Evolutionary conservation across 768 basidiomycete species (phyloP), one percentile per base, ranked within the genome.

Genomic region (Lactifluus piperatus): DNA sequence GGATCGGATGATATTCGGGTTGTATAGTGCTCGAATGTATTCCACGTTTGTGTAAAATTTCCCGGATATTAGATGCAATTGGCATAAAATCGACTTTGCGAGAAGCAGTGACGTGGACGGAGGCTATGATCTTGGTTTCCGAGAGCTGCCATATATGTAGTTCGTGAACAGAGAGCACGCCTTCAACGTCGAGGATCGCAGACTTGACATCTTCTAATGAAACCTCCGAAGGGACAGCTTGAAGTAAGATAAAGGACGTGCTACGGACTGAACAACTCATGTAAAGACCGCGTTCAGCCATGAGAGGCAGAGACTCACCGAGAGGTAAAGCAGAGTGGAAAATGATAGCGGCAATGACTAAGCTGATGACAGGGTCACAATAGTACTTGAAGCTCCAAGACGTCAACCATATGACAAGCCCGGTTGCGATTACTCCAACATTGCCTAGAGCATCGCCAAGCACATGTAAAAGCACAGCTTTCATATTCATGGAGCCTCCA

Each of bases 61-160:
- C 81, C 57, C 94, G 80, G 63, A 99, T 95, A 44, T 86, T 82
- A 39, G 81, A 81, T 16, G 91, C 91, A 51, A 94, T 81, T 2
- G 80, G 83, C 91, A 97, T 97, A 69, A 97, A 98, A 67, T 97
- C 94, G 56, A 83, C 79, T 22, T 82, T 81, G 50, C 85, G 79
- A 39, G 84, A 84, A 8, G 93, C 84, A 65, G 90, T 81, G 49
- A 99, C 91, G 72, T 99, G 97, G 26, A 99, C 95, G 2, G 91
- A 94, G 10, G 94, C 94, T 44, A 99, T 88, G 55, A 94, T 84
- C 70, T 97, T 97, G 57, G 81, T 84, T 73, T 99, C 97, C 10
- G 92, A 94, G 49, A 99, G 81, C 68, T 95, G 93, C 97, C 97
- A 99, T 54, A 98, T 83, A 72, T 99, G 97, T 27, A 99, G 79